A percentile compares a stretch with the other conserved stretches of the same genome.
Evolutionary conservation across 208 protist species (phyloP).

Genomic region (Leptomonas seymouri): DNA sequence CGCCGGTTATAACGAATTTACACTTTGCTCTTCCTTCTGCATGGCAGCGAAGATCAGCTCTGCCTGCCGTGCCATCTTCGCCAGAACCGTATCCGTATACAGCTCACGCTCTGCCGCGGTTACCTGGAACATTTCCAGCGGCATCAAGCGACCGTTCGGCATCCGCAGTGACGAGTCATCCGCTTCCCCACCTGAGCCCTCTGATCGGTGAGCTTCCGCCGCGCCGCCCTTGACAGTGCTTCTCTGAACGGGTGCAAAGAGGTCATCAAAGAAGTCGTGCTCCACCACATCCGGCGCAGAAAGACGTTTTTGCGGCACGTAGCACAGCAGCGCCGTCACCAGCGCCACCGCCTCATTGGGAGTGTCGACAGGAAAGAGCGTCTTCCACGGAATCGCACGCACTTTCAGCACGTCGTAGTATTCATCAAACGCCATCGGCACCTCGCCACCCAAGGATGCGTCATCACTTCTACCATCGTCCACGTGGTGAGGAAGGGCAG

Average conservation of each 20-base stretch:
- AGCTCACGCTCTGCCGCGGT: constrained; percentile 45
- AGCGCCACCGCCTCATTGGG: constrained; percentile 96
- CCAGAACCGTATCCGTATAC: constrained; percentile 31
- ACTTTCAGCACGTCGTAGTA: constrained; percentile 97
- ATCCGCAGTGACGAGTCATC: constrained; percentile 29
- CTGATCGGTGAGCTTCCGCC: not conserved
- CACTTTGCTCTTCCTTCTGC: not conserved
- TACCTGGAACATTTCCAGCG: constrained; percentile 69
- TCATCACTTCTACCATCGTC: not conserved
- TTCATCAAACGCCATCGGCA: constrained; percentile 26
- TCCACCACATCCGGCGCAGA: constrained; percentile 97
- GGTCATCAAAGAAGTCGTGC: constrained; percentile 97
- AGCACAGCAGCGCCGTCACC: constrained; percentile 95
- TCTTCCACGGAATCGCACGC: constrained; percentile 94
- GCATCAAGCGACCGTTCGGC: constrained; percentile 55
- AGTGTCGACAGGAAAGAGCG: constrained; percentile 79
- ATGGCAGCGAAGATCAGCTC: constrained; percentile 21
- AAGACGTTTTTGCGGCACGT: constrained; percentile 95
- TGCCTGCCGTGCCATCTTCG: constrained; percentile 38
- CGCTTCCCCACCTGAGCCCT: not conserved
- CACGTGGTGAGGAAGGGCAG: not conserved
- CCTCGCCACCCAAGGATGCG: not conserved
- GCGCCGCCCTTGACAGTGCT: constrained; percentile 12
- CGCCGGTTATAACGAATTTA: not conserved
- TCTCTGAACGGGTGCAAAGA: constrained; percentile 61